Percentiles rank a stretch among this genome's conserved stretches.
These are phyloP conservation scores for Ascomycota sp. DNA, from an alignment of 2,329 filamentous ascomycete genomes.

Conservation along the genomic window DNA sequence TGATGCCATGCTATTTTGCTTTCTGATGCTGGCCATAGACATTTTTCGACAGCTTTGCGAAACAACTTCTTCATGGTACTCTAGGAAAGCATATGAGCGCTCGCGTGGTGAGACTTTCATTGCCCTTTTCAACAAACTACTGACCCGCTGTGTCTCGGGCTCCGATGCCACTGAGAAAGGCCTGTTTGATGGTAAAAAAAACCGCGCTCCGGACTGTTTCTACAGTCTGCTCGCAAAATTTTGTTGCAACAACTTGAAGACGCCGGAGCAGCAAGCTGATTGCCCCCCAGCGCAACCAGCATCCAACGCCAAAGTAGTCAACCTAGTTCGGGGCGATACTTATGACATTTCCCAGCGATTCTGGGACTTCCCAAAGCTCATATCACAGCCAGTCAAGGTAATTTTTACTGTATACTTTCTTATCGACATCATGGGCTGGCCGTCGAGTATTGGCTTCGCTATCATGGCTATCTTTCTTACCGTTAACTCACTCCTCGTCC, in stretches of 20 bases:
- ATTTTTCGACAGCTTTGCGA: constrained; percentile 12
- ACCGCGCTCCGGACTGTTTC: neutral
- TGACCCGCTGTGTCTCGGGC: constrained; percentile 16
- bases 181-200: constrained; percentile 2
- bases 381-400: constrained; percentile 58
- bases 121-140: constrained; percentile 14
- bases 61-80: constrained; percentile 43
- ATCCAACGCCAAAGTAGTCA: constrained; percentile 76
- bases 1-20: constrained; percentile 15
- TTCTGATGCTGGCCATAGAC: constrained; percentile 15
- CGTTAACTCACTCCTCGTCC: constrained; percentile 45
- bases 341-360: constrained; percentile 68
- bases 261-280: neutral
- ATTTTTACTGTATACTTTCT: constrained; percentile 40
- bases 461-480: constrained; percentile 47
- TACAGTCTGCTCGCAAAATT: constrained; percentile 4
- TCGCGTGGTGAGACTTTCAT: constrained; percentile 46
- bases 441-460: constrained; percentile 50
- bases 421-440: constrained; percentile 56
- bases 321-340: constrained; percentile 60
- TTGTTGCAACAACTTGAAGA: constrained; percentile 6
- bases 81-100: constrained; percentile 63
- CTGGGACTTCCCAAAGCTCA: constrained; percentile 62
- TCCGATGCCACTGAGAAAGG: constrained; percentile 16
- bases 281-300: constrained; percentile 21